Conservation (phyloP, 1,284 basidiomycete genomes). For the Volvariella surrecta region DNA sequence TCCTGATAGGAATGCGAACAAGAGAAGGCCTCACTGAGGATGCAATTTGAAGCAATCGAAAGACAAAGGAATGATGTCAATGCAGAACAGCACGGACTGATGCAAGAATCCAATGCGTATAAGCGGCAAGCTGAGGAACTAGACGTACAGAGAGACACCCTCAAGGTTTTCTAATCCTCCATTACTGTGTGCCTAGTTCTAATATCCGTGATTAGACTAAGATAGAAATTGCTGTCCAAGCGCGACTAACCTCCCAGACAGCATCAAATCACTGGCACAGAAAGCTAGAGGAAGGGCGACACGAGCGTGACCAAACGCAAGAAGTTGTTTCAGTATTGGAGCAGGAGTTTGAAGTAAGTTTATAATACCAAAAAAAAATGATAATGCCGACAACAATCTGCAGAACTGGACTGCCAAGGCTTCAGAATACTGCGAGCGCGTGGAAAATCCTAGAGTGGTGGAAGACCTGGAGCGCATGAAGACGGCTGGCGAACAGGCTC, state of each 20-base stretch:
- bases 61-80: conserved; percentile 34
- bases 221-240: conserved; percentile 34
- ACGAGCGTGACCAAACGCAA: conserved; percentile 32
- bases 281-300: conserved; percentile 39
- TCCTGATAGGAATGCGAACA: conserved; percentile 40
- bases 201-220: conserved; percentile 22
- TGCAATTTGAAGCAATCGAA: conserved; percentile 40
- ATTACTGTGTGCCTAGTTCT: conserved; percentile 2
- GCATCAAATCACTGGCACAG: conserved; percentile 34
- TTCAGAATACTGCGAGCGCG: conserved; percentile 49
- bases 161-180: not conserved
- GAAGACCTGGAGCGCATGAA: conserved; percentile 53
- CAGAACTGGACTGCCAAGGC: conserved; percentile 65
- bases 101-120: conserved; percentile 35
- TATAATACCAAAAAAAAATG: not conserved
- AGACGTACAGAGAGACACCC: conserved; percentile 24
- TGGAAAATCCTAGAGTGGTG: conserved; percentile 48
- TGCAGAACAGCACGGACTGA: conserved; percentile 28
- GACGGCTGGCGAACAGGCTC: conserved; percentile 53
- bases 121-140: conserved; percentile 41
- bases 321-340: conserved; percentile 40
- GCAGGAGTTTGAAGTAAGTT: conserved; percentile 47
- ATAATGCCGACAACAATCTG: not conserved
- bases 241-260: conserved; percentile 39
- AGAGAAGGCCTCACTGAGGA: conserved; percentile 39